Conservation (phyloP, 1,284 basidiomycete species). For the Ustilago tritici region DNA sequence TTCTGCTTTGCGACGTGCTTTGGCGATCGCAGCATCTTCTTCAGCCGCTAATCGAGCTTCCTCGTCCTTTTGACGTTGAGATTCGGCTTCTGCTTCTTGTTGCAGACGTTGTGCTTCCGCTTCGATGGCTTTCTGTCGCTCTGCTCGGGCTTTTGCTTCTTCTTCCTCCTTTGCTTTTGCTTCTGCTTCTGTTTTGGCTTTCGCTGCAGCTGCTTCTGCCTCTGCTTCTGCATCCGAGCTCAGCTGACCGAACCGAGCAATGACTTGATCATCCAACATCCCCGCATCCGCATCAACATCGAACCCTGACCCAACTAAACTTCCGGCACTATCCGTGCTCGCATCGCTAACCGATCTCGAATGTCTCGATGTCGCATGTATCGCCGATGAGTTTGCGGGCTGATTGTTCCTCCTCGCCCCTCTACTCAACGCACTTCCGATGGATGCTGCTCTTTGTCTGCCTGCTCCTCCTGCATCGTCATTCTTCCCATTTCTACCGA, state of each 20-base stretch:
- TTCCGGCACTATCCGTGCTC: slow-evolving; percentile 40
- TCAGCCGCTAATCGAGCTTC: slow-evolving; percentile 50
- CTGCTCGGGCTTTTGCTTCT: slow-evolving; percentile 19
- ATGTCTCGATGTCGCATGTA: slow-evolving; percentile 21
- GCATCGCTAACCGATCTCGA: slow-evolving; percentile 33
- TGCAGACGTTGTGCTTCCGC: slow-evolving; percentile 26
- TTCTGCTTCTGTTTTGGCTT: slow-evolving; percentile 13
- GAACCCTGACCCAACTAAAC: slow-evolving; percentile 24
- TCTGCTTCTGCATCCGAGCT: background rate
- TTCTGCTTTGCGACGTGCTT: slow-evolving; percentile 56
- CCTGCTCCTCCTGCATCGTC: background rate
- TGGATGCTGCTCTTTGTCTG: slow-evolving; percentile 29
- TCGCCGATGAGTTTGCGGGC: background rate
- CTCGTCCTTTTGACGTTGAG: slow-evolving; percentile 35
- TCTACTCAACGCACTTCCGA: slow-evolving; percentile 42
- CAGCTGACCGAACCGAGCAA: slow-evolving; percentile 38
- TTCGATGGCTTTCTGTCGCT: slow-evolving; percentile 24
- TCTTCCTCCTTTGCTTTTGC: slow-evolving; percentile 17
- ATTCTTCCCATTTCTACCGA: slow-evolving; percentile 8
- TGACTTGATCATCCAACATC: slow-evolving; percentile 54
- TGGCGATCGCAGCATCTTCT: slow-evolving; percentile 62
- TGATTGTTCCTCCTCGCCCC: slow-evolving; percentile 24
- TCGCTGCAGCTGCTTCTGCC: slow-evolving; percentile 12
- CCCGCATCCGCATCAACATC: slow-evolving; percentile 56
- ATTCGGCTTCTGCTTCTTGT: slow-evolving; percentile 44